These are phyloP conservation scores for Sonneratia alba DNA, from an alignment of 345 rosid species.

Conservation along the genomic window DNA sequence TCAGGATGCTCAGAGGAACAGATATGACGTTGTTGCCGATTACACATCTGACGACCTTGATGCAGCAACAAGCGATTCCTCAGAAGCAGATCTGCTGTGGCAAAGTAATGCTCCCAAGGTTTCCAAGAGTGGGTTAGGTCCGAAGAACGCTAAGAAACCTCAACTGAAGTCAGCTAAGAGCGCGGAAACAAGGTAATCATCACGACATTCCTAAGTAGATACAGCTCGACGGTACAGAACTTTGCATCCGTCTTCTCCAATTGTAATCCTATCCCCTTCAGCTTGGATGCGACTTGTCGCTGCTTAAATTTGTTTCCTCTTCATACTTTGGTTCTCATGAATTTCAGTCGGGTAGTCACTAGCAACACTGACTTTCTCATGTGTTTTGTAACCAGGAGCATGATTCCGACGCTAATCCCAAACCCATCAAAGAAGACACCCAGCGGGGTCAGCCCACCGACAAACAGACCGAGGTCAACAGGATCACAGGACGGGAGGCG, in stretches of 20 bases:
- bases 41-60: conserved; percentile 46
- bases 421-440: conserved; percentile 45
- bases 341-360: too few species aligned
- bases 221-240: neutral
- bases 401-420: conserved; percentile 63
- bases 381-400: conserved; percentile 30
- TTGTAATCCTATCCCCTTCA: too few species aligned
- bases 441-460: conserved; percentile 24
- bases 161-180: conserved; percentile 34
- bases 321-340: too few species aligned
- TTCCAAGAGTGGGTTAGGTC: conserved; percentile 21
- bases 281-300: too few species aligned
- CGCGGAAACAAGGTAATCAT: conserved; percentile 3
- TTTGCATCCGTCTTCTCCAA: neutral
- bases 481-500: conserved; percentile 39
- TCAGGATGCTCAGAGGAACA: conserved; percentile 30
- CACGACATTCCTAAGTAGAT: conserved; percentile 21
- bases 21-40: conserved; percentile 13
- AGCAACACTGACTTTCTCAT: neutral
- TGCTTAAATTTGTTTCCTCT: too few species aligned
- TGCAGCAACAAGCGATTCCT: conserved; percentile 60
- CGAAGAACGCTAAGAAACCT: conserved; percentile 41
- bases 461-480: conserved; percentile 27
- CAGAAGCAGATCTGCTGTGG: conserved; percentile 55
- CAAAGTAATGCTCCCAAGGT: conserved; percentile 41